Evolutionary conservation across 1,284 basidiomycete species (phyloP).

Genomic region (Marasmius tenuissimus): DNA sequence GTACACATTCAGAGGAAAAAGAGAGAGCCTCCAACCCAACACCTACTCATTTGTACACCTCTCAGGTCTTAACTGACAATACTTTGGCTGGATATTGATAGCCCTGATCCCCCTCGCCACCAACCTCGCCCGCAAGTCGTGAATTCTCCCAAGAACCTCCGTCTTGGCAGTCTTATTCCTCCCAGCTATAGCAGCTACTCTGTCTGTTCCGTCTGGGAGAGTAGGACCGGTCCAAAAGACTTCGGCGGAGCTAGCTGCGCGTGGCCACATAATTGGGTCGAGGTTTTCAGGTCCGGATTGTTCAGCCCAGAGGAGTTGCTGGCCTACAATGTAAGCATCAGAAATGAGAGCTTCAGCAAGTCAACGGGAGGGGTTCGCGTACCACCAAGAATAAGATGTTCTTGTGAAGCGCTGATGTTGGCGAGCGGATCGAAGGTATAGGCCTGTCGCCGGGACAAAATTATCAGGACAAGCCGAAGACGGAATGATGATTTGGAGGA

Average conservation of each 20-base stretch:
- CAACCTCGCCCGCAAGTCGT: slow-evolving; percentile 65
- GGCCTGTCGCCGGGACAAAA: slow-evolving; percentile 22
- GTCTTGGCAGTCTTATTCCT: not conserved
- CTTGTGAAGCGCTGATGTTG: slow-evolving; percentile 36
- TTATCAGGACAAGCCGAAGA: not conserved
- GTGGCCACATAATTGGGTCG: slow-evolving; percentile 58
- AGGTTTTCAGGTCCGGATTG: slow-evolving; percentile 53
- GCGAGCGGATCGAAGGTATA: slow-evolving; percentile 58
- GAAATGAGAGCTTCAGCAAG: not conserved
- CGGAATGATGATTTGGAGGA: not conserved
- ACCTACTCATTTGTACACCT: slow-evolving; percentile 27
- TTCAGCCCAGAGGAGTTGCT: slow-evolving; percentile 58
- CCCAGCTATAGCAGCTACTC: slow-evolving; percentile 33
- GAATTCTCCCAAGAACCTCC: slow-evolving; percentile 52
- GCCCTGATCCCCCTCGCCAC: slow-evolving; percentile 60
- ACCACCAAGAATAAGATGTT: slow-evolving; percentile 50
- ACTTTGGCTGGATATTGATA: slow-evolving; percentile 66
- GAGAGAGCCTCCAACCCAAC: no score
- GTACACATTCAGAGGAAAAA: no score
- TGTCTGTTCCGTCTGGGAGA: slow-evolving; percentile 13
- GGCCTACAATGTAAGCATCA: slow-evolving; percentile 19
- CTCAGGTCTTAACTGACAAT: slow-evolving; percentile 66
- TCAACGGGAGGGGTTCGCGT: not conserved
- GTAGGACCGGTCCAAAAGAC: slow-evolving; percentile 58
- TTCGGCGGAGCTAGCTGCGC: slow-evolving; percentile 61